These are phyloP conservation scores for Penicillium psychrofluorescens DNA, from an alignment of 495 filamentous ascomycete species.

Conservation along the genomic window DNA sequence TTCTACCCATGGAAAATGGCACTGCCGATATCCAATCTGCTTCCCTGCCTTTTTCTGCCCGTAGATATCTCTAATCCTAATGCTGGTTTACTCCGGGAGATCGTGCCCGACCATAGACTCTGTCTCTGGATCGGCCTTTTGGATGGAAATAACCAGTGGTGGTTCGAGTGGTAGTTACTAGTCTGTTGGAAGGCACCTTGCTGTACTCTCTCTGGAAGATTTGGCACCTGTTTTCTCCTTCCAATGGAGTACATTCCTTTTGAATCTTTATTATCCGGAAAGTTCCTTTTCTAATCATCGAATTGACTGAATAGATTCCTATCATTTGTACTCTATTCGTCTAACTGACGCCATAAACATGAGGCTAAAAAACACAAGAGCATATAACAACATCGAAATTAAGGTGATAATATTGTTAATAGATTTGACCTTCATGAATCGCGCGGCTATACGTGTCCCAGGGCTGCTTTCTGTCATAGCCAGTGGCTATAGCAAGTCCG, in stretches of 20 bases:
- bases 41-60: slow-evolving; percentile 14
- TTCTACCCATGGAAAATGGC: slow-evolving; percentile 3
- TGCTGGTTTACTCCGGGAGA: slow-evolving; percentile 10
- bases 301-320: too few species aligned
- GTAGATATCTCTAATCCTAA: slow-evolving; percentile 36
- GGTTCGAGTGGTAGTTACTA: too few species aligned
- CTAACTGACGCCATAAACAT: too few species aligned
- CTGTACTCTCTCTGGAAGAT: slow-evolving; percentile 7
- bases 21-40: not conserved
- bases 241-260: slow-evolving; percentile 35
- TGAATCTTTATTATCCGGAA: not conserved
- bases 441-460: too few species aligned
- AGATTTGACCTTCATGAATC: too few species aligned
- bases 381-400: too few species aligned
- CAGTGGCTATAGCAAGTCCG: not conserved
- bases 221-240: slow-evolving; percentile 14
- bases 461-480: too few species aligned
- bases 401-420: too few species aligned
- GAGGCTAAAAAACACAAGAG: too few species aligned
- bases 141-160: too few species aligned
- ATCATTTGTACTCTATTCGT: too few species aligned
- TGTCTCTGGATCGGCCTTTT: slow-evolving; percentile 6
- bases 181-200: slow-evolving; percentile 6
- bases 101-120: not conserved
- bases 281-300: not conserved